Evolutionary conservation across 805 yeast genomes (phyloP), one percentile per base, ranked within the genome.

Genomic region (Kuraishia borneana): DNA sequence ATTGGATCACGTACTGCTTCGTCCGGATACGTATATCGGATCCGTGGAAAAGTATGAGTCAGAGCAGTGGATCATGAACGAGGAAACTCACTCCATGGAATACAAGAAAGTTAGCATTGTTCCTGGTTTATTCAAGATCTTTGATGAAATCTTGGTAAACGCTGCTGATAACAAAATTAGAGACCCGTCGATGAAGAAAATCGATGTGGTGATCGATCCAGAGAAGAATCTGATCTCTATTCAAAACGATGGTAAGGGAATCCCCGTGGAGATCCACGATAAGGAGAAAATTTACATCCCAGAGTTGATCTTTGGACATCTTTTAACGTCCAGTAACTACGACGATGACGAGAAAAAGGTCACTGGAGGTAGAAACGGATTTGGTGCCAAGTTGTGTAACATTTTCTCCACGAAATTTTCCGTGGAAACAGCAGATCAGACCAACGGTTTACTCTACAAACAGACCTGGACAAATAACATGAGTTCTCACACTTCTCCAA

Each of bases 151-250:
- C 38, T 63, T 92, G 41, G 99, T 92, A 35, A 92, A 92, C 56
- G 97, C 99, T 5, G 99, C 99, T 10, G 99, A 92, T 59, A 92
- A 92, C 64, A 92, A 92, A 61, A 89, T 89, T 40, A 74, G 97
- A 45, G 99, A 92, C 53, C 85, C 95, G 1, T 45, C 70, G 7
- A 92, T 92, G 99, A 82, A 76, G 45, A 75, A 70, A 46, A 73
- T 92, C 41, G 83, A 76, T 37, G 97, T 92, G n/a, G 68, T 60
- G 26, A 84, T 92, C 37, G 79, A 83, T 46, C 65, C 78, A 3
- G 95, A 79, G 39, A 65, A 68, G 34, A 85, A 85, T 50, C 49
- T 70, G 14, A 83, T 92, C 30, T 74, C 76, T 37, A 89, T 92
- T 4, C 76, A 72, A 61, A 92, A 92, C 56, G 96, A 92, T 50